Percentiles rank a stretch among this genome's conserved stretches.
Conservation (phyloP, 305 asterid genomes). For the Solanum hybrid region DNA sequence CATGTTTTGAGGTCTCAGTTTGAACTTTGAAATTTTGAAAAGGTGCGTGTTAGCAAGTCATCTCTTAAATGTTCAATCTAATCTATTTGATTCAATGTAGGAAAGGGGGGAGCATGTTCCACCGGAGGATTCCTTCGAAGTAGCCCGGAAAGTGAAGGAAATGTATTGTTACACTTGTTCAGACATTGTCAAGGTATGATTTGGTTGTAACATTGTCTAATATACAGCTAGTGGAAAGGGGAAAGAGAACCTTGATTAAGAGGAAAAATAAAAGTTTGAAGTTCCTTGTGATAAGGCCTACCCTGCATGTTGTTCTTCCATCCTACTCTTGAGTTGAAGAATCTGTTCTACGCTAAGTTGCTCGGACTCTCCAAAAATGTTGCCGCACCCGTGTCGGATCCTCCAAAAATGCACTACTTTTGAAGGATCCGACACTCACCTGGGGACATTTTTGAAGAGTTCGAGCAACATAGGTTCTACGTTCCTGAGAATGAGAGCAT, state of each 20-base stretch:
- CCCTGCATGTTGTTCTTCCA: background rate
- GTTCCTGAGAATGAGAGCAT: background rate
- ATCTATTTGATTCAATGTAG: conserved; percentile 32
- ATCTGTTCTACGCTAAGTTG: background rate
- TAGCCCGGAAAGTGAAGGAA: conserved; percentile 86
- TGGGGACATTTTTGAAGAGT: too few species aligned
- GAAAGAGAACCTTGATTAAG: background rate
- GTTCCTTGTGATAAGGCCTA: background rate
- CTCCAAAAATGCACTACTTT: too few species aligned
- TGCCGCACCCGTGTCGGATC: too few species aligned
- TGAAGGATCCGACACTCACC: too few species aligned
- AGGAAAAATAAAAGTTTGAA: background rate
- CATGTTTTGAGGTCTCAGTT: background rate
- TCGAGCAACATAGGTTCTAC: too few species aligned
- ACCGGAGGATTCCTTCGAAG: conserved; percentile 88
- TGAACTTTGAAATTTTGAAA: background rate
- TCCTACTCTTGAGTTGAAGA: background rate
- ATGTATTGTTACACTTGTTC: conserved; percentile 91
- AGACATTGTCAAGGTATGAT: conserved; percentile 83
- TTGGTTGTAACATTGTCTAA: background rate
- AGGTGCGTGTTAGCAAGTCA: background rate
- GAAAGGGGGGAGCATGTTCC: conserved; percentile 97
- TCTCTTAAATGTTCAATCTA: background rate
- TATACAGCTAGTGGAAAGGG: background rate
- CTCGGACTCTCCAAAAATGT: too few species aligned